A percentile compares a stretch with the other conserved stretches of the same genome.
phyloP scores from a whole-genome alignment of 306 rosid genomes.

The Cyclanthera cordifolia region DNA sequence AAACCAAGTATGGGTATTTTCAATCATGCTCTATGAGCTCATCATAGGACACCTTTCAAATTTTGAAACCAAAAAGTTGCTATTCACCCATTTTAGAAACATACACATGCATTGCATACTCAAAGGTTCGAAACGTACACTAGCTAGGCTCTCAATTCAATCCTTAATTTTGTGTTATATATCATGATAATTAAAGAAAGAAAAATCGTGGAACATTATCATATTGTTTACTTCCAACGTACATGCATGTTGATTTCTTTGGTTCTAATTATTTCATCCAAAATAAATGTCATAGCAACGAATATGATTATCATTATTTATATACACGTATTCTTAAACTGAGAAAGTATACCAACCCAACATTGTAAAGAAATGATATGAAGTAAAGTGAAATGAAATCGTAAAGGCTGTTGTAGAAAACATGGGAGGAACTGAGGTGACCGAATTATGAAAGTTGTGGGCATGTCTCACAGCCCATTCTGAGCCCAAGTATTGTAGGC shows the following conservation, averaged over 20 bases:
- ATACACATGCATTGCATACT: neutral
- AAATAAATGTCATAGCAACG: too few relatives aligned
- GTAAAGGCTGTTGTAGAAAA: neutral
- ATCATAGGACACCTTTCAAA: neutral
- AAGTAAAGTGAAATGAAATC: neutral
- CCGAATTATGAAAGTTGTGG: neutral
- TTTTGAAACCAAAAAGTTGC: neutral
- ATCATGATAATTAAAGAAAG: too few relatives aligned
- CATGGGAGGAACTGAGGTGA: neutral
- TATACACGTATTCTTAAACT: too few relatives aligned
- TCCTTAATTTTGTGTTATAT: too few relatives aligned
- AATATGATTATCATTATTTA: too few relatives aligned
- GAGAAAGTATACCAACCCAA: neutral
- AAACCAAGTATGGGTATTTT: neutral
- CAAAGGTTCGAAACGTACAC: neutral
- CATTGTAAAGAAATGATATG: neutral
- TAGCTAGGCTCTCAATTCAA: too few relatives aligned
- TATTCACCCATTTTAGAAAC: neutral
- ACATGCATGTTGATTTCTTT: too few relatives aligned
- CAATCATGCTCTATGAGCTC: neutral
- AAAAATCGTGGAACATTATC: too few relatives aligned
- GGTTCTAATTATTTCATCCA: too few relatives aligned
- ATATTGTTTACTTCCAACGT: too few relatives aligned
- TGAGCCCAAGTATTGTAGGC: conserved; percentile 15
- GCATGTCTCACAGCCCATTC: neutral